Evolutionary conservation across 805 yeast species (phyloP), one percentile per base, ranked within the genome.

Genomic region (Ogataea glucozyma): DNA sequence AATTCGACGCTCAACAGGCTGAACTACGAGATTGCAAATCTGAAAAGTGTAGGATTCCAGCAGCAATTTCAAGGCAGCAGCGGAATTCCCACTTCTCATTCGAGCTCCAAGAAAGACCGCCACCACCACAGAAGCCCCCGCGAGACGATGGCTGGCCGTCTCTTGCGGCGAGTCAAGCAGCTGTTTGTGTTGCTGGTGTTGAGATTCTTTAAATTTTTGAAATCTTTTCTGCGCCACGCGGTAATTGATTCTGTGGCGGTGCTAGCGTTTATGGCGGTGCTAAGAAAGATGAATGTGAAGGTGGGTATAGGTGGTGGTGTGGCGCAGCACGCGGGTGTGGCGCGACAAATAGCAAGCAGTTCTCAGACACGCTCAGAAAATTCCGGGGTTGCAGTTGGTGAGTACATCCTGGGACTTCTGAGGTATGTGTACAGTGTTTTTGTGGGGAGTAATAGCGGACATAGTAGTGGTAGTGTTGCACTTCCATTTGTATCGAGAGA

Each of bases 1-100:
- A 77, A 76, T 47, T 51, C 67, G 36, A 64, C 78, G 6, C 61
- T 78, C 40, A 67, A 65, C 46, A 69, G 70, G 53, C 66, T 78
- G 30, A 65, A 73, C 13, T 59, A 66, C 40, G 81, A 77, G 38
- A 46, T 65, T 13, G 49, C 60, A 6, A 54, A 47, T 26, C 29
- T 58, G 42, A 45, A 46, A 31, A 46, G 35, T 10, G 27, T 49
- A 12, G 51, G 54, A 14, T 42, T 41, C n/a, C 52, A 45, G n/a
- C 46, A 42, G 23, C 45, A 48, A 27, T 27, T 44, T 2, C 52
- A 38, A 30, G 30, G 26, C 23, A 43, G 44, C 12, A n/a, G 19
- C 11, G 14, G 38, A 9, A n/a, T 38, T 7, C 10, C 31, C 14
- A 7, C 22, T 7, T 13, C 18, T 9, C 37, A 34, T 14, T 24